Percentiles rank a stretch among this genome's conserved stretches.
Evolutionary conservation across 2,329 filamentous ascomycete species (phyloP).

Genomic region (Gaeumannomyces sp.): DNA sequence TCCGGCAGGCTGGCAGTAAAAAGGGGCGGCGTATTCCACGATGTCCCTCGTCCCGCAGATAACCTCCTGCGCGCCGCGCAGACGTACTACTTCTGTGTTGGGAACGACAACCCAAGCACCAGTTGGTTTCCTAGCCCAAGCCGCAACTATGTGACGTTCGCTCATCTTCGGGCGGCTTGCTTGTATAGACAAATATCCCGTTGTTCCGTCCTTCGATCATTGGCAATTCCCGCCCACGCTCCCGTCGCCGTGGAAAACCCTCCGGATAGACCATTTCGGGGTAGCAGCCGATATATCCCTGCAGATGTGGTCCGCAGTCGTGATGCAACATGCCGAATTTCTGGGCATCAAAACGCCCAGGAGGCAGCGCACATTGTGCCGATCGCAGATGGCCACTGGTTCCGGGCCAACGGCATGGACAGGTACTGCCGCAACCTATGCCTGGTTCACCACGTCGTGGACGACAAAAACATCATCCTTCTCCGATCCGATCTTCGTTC

Average conservation of each 20-base stretch:
- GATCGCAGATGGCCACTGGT: neutral
- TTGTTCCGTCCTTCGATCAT: neutral
- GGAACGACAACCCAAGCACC: no score
- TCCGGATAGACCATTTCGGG: neutral
- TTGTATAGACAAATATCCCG: neutral
- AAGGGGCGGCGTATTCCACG: neutral
- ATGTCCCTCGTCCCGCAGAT: neutral
- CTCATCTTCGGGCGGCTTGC: no score
- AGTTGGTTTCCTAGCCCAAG: no score
- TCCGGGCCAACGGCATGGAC: neutral
- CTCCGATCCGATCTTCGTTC: neutral
- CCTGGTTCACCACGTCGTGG: neutral
- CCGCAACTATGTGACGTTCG: no score
- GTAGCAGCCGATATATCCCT: neutral
- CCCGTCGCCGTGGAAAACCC: neutral
- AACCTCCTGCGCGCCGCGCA: neutral
- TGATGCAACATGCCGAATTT: neutral
- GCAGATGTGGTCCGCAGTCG: neutral
- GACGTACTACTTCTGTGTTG: neutral
- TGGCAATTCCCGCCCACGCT: slow-evolving; percentile 1
- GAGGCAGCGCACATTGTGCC: neutral
- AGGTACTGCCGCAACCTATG: neutral
- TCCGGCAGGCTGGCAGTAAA: no score
- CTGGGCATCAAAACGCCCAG: neutral
- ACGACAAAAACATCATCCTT: neutral